These are phyloP conservation scores for Pseudogymnoascus sp. DNA, from an alignment of 2,329 filamentous ascomycete genomes.

Conservation along the genomic window DNA sequence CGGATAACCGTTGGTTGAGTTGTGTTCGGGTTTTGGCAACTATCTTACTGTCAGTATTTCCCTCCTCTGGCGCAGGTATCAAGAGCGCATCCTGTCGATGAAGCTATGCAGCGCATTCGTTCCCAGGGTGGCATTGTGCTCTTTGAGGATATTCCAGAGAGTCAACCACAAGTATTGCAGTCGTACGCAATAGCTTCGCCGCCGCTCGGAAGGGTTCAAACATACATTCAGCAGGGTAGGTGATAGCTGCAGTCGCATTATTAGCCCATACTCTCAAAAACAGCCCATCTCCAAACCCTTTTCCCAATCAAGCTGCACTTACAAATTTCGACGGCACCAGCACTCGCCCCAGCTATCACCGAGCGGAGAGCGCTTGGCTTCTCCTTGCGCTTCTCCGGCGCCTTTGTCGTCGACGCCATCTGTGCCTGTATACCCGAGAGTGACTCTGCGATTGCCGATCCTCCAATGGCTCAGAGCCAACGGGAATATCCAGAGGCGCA, in stretches of 20 bases:
- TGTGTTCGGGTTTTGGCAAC: conserved; percentile 91
- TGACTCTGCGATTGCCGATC: conserved; percentile 1
- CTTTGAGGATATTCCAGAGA: neutral
- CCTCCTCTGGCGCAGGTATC: neutral
- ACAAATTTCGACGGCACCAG: conserved; percentile 92
- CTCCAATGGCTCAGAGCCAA: conserved; percentile 5
- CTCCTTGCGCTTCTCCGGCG: conserved; percentile 34
- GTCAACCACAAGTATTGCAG: neutral
- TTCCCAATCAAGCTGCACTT: conserved; percentile 22
- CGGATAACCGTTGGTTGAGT: conserved; percentile 75
- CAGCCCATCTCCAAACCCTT: neutral
- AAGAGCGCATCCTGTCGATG: neutral
- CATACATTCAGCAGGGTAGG: conserved; percentile 88
- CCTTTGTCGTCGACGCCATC: conserved; percentile 10
- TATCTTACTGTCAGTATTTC: conserved; percentile 10
- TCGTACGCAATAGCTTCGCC: neutral
- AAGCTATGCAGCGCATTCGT: neutral
- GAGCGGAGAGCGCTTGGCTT: conserved; percentile 75
- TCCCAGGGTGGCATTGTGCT: neutral
- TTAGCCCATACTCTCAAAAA: conserved; percentile 23
- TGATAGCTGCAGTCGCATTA: conserved; percentile 53
- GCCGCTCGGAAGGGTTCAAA: conserved; percentile 14
- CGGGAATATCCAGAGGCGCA: neutral
- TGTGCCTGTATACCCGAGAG: neutral
- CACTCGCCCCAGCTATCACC: conserved; percentile 85